A percentile compares a stretch with the other conserved stretches of the same genome.
These are phyloP conservation scores for Daldinia caldariorum DNA, from an alignment of 495 filamentous ascomycete species.

Conservation along the genomic window DNA sequence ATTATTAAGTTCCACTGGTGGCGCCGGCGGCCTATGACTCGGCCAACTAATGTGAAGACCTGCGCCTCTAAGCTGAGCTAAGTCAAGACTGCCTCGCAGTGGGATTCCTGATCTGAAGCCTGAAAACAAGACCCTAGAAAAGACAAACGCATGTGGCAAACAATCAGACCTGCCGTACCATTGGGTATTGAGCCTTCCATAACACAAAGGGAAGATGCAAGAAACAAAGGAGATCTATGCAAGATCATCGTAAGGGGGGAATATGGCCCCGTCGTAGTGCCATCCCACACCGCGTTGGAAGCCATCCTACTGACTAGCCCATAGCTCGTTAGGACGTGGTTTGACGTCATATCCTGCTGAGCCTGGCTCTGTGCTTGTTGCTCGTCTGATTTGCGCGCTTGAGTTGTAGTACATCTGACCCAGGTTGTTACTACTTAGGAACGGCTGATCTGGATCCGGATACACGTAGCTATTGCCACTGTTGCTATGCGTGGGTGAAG, in stretches of 20 bases:
- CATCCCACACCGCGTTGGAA: slow-evolving; percentile 1
- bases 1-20: slow-evolving; percentile 37
- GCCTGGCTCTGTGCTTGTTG: slow-evolving; percentile 75
- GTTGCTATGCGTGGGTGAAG: slow-evolving; percentile 70
- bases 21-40: neutral
- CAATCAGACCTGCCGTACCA: slow-evolving; percentile 38
- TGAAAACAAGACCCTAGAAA: slow-evolving; percentile 20
- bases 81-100: slow-evolving; percentile 23
- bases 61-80: slow-evolving; percentile 15
- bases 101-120: slow-evolving; percentile 24
- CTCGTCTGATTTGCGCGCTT: slow-evolving; percentile 70
- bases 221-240: slow-evolving; percentile 37
- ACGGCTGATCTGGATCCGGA: slow-evolving; percentile 71
- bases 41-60: slow-evolving; percentile 23
- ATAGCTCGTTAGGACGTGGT: slow-evolving; percentile 53
- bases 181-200: slow-evolving; percentile 40
- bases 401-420: slow-evolving; percentile 71
- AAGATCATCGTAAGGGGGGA: neutral
- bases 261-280: neutral
- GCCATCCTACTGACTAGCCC: slow-evolving; percentile 47
- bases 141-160: slow-evolving; percentile 37
- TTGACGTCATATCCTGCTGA: slow-evolving; percentile 70
- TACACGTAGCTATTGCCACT: slow-evolving; percentile 70
- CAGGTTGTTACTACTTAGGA: slow-evolving; percentile 61
- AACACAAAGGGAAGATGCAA: slow-evolving; percentile 41